Evolutionary conservation across 2,329 filamentous ascomycete species (phyloP).

Genomic region (Venturia oleaginea): DNA sequence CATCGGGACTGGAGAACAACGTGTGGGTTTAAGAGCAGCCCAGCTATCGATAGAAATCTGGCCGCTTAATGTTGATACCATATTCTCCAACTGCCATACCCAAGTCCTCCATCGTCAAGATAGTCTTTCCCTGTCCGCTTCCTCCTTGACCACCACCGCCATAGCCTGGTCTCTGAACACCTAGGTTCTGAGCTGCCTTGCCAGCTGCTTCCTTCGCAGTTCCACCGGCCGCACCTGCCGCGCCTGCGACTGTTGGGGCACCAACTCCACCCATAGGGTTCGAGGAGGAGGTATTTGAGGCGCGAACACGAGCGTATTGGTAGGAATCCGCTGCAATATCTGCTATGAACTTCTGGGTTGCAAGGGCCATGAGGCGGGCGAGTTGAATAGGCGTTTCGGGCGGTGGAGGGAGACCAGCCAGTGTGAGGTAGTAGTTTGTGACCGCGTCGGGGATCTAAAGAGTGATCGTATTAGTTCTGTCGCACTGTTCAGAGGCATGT

Average conservation of each 20-base stretch:
- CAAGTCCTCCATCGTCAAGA: slow-evolving; percentile 96
- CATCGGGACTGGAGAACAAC: not conserved
- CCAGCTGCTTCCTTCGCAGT: slow-evolving; percentile 45
- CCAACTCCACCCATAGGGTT: slow-evolving; percentile 86
- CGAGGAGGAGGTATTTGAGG: slow-evolving; percentile 81
- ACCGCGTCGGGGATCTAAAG: slow-evolving; percentile 88
- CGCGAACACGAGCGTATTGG: slow-evolving; percentile 91
- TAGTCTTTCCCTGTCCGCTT: slow-evolving; percentile 80
- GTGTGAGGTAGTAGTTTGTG: slow-evolving; percentile 94
- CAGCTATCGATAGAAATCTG: slow-evolving; percentile 82
- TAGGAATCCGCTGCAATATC: slow-evolving; percentile 97
- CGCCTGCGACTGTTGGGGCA: slow-evolving; percentile 58
- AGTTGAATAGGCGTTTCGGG: slow-evolving; percentile 85
- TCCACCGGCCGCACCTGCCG: slow-evolving; percentile 43
- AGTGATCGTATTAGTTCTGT: not conserved
- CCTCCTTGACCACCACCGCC: slow-evolving; percentile 86
- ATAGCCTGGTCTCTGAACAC: slow-evolving; percentile 44
- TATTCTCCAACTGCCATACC: slow-evolving; percentile 98
- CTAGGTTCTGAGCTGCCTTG: slow-evolving; percentile 33
- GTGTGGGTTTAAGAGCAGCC: not conserved
- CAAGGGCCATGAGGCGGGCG: slow-evolving; percentile 84
- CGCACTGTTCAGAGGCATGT: not conserved
- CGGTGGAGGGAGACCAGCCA: slow-evolving; percentile 86
- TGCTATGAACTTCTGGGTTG: slow-evolving; percentile 98
- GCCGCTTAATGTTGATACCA: slow-evolving; percentile 92